A percentile compares a stretch with the other conserved stretches of the same genome.
Evolutionary conservation across 495 filamentous ascomycete species (phyloP).

Genomic region (Aspergillus heteromorphus): DNA sequence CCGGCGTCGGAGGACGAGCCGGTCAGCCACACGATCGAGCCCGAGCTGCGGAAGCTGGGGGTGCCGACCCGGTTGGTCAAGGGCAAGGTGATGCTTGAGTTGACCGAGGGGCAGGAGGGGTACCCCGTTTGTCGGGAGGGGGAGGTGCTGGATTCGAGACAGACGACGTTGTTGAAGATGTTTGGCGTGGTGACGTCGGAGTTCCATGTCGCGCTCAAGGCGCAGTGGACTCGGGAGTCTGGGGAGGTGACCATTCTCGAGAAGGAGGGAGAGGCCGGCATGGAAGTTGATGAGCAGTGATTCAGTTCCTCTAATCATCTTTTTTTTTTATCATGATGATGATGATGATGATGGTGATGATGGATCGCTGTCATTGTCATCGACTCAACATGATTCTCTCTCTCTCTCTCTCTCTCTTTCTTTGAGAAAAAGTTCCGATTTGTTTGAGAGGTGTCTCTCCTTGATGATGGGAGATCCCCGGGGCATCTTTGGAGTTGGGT

Average conservation of each 20-base stretch:
- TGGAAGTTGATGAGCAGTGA: conserved; percentile 26
- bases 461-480: conserved; percentile 10
- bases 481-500: conserved; percentile 36
- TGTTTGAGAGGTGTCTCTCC: conserved; percentile 13
- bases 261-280: conserved; percentile 28
- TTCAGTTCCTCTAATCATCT: no score
- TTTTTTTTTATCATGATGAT: no score
- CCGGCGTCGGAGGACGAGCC: conserved; percentile 76
- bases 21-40: conserved; percentile 80
- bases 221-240: conserved; percentile 45
- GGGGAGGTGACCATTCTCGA: conserved; percentile 40
- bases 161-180: conserved; percentile 89
- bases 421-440: conserved; percentile 15
- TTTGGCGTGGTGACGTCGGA: conserved; percentile 86
- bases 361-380: no score
- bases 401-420: no score
- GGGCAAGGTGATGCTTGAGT: conserved; percentile 79
- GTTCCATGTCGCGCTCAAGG: conserved; percentile 74
- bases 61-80: conserved; percentile 83
- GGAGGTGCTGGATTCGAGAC: conserved; percentile 74
- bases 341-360: no score
- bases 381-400: no score
- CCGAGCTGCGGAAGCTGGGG: conserved; percentile 76
- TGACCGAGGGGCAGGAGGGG: conserved; percentile 58
- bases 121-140: conserved; percentile 80